Percentiles rank a stretch among this genome's conserved stretches.
Evolutionary conservation across 176 grass and related monocot species (phyloP).

Genomic region (Juncus inflexus): DNA sequence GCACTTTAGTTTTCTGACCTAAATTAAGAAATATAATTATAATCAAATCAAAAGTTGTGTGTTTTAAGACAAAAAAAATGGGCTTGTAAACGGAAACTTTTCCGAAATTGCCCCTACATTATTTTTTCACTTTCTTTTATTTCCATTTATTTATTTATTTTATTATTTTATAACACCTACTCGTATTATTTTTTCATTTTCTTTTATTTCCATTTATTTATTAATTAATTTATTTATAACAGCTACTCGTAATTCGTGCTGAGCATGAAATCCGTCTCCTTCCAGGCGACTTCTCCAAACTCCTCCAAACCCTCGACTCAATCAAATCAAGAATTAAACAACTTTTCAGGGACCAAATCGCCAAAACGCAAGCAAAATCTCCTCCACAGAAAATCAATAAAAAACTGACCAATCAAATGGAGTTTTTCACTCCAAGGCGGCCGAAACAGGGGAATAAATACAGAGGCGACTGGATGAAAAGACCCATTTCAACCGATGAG

Average conservation of each 20-base stretch:
- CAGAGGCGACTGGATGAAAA: conserved; percentile 78
- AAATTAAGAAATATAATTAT: too few relatives aligned
- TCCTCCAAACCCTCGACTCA: conserved; percentile 41
- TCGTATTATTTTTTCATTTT: too few relatives aligned
- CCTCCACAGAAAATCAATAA: conserved; percentile 14
- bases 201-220: conserved; percentile 2
- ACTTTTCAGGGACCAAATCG: conserved; percentile 46
- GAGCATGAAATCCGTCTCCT: conserved; percentile 63
- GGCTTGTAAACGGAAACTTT: too few relatives aligned
- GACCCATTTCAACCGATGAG: conserved; percentile 66
- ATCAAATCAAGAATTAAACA: conserved; percentile 45
- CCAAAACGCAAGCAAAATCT: conserved; percentile 9
- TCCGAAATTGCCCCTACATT: too few relatives aligned
- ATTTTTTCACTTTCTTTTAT: too few relatives aligned
- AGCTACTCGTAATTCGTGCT: conserved; percentile 62
- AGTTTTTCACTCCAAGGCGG: conserved; percentile 70
- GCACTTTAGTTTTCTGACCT: too few relatives aligned
- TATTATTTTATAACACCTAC: too few relatives aligned
- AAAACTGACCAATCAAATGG: conserved; percentile 29
- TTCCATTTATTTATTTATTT: conserved; percentile 10
- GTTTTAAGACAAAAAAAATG: too few relatives aligned
- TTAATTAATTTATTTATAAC: background rate
- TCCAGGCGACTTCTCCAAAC: conserved; percentile 42
- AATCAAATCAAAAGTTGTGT: too few relatives aligned
- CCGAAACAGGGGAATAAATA: conserved; percentile 47